These are phyloP conservation scores for Leucoagaricus sp. DNA, from an alignment of 1,284 basidiomycete species.

Conservation along the genomic window DNA sequence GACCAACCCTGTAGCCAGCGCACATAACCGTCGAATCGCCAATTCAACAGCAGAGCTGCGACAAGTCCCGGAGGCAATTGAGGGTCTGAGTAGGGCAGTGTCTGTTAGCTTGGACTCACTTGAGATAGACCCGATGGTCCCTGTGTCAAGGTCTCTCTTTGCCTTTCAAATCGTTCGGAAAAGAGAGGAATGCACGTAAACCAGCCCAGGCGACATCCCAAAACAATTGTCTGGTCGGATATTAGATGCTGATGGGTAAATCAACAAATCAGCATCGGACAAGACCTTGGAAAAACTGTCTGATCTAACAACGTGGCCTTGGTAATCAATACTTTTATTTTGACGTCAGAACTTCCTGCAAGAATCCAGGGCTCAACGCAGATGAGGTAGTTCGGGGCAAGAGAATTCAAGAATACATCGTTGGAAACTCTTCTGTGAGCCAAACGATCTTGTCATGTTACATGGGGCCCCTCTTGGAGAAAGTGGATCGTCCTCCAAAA, in stretches of 20 bases:
- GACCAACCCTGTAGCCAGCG: constrained; percentile 65
- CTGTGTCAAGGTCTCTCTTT: constrained; percentile 73
- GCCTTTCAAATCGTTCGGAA: constrained; percentile 75
- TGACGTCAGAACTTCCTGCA: neutral
- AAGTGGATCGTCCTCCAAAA: constrained; percentile 82
- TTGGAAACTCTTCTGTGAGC: constrained; percentile 26
- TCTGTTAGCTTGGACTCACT: constrained; percentile 34
- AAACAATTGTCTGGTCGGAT: constrained; percentile 62
- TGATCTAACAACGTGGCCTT: constrained; percentile 78
- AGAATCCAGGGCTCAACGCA: constrained; percentile 31
- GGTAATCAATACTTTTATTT: constrained; percentile 57
- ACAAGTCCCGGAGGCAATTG: constrained; percentile 51
- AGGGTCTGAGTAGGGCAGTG: neutral
- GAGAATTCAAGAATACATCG: constrained; percentile 48
- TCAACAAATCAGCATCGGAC: neutral
- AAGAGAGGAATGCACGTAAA: constrained; percentile 73
- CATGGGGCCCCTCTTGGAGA: constrained; percentile 61
- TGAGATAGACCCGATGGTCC: constrained; percentile 75
- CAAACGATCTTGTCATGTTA: constrained; percentile 43
- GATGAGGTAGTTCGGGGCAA: constrained; percentile 72
- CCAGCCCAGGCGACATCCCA: constrained; percentile 80
- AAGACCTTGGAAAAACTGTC: constrained; percentile 80
- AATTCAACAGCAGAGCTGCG: constrained; percentile 61
- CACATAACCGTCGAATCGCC: constrained; percentile 72
- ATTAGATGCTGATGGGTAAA: neutral